Base-by-base conservation (phyloP, 306 rosid species). In the Oxytropis ochrocephala region DNA sequence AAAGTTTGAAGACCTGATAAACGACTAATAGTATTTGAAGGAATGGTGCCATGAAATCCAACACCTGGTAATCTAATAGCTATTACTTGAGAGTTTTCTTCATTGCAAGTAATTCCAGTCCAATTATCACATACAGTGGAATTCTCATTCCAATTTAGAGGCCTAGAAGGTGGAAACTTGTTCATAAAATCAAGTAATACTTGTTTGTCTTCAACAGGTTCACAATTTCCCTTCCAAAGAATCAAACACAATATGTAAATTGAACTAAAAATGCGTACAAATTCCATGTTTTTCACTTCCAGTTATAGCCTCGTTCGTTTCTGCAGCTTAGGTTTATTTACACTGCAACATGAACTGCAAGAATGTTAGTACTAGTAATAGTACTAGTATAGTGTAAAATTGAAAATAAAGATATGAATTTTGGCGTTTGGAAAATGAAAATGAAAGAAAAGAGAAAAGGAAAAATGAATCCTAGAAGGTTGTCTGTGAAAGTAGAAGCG, bases 81-180 rank as follows among this genome's bases (percentile, higher is more conserved):
- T 13, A 81, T 65, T 4, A 92, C 96, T 17, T 80, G 75, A 8
- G 95, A 81, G 46, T 63, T 51, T 13, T 86, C 95, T 62, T 64
- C 82, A 64, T 75, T 86, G 55, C 98, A 92, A 75, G 91, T 83
- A 42, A 92, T 85, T 19, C 98, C 98, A 70, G 92, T 89, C 98
- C 98, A 92, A 81, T 63, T 18, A 72, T 54, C 73, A 69, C 98
- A 92, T 11, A 87, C 75, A 8, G 88, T 70, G 21, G 76, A 76
- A 38, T 60, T 74, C 60, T 75, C 80, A 36, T 86, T 83, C 98
- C 98, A 92, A 71, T 92, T 87, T 32, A 92, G 82, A 48, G 89
- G 66, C 60, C 98, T 82, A 32, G 96, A 87, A 61, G 92, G 95
- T 54, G 92, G 87, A 18, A 84, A 80, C 30, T 83, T 80, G 68